Evolutionary conservation across 1,139 yeast genomes (phyloP).

Genomic region (Candida sojae): DNA sequence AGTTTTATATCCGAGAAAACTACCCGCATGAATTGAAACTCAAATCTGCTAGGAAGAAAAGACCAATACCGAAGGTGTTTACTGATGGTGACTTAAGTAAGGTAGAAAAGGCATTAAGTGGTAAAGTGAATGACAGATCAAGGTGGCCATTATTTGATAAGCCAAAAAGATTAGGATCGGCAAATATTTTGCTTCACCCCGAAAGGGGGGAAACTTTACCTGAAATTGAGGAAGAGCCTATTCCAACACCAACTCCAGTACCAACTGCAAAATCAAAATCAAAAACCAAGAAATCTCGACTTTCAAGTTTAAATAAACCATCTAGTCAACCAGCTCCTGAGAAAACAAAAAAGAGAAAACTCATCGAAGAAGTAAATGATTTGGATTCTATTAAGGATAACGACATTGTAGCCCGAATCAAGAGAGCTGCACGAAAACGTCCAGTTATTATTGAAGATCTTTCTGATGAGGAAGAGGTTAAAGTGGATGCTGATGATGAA

Average conservation of each 20-base stretch:
- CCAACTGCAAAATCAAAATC: neutral
- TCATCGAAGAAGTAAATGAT: constrained; percentile 1
- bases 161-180: neutral
- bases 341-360: constrained; percentile 7
- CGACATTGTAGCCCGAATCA: neutral
- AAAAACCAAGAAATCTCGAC: constrained; percentile 4
- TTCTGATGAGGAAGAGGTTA: neutral
- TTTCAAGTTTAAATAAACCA: neutral
- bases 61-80: constrained; percentile 8
- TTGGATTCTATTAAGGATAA: neutral
- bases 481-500: neutral
- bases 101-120: constrained; percentile 21
- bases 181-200: constrained; percentile 1
- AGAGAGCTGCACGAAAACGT: constrained; percentile 1
- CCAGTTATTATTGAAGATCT: neutral
- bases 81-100: constrained; percentile 8
- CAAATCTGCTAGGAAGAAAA: constrained; percentile 11
- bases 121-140: constrained; percentile 8
- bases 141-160: constrained; percentile 7
- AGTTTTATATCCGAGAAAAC: constrained; percentile 49
- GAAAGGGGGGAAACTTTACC: constrained; percentile 1
- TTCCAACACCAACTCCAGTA: constrained; percentile 11
- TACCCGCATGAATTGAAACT: constrained; percentile 4
- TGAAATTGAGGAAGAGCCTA: constrained; percentile 2
- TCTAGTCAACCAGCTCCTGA: neutral